Evolutionary conservation across 2,329 filamentous ascomycete genomes (phyloP).

Genomic region (Grosmannia huntii): DNA sequence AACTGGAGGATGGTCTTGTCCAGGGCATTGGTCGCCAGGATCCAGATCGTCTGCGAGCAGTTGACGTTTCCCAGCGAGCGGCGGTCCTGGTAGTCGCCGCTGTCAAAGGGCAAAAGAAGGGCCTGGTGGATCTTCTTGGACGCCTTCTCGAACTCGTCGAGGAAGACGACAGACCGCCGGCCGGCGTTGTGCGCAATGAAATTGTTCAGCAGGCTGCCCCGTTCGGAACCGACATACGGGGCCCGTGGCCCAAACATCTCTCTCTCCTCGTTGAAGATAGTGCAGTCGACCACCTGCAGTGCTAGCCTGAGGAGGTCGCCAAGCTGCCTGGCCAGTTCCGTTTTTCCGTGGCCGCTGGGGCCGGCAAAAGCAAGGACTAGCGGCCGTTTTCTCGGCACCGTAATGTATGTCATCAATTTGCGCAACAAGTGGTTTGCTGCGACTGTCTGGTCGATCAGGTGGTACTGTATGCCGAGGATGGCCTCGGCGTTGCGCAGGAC

Average conservation of each 20-base stretch:
- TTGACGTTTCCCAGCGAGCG: background rate
- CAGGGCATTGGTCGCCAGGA: constrained; percentile 8
- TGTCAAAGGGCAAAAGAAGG: constrained; percentile 7
- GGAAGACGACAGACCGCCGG: constrained; percentile 3
- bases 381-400: constrained; percentile 1
- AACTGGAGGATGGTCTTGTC: constrained; percentile 5
- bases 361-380: constrained; percentile 8
- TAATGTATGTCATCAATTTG: constrained; percentile 6
- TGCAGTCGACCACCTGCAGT: constrained; percentile 8
- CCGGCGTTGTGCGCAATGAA: constrained; percentile 2
- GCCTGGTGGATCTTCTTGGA: constrained; percentile 3
- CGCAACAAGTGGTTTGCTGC: constrained; percentile 4
- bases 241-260: constrained; percentile 7
- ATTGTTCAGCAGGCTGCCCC: constrained; percentile 7
- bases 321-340: constrained; percentile 6
- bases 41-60: constrained; percentile 8
- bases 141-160: constrained; percentile 10
- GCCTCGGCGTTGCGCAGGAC: constrained; percentile 2
- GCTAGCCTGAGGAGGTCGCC: constrained; percentile 2
- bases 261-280: constrained; percentile 4
- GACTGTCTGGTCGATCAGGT: constrained; percentile 4
- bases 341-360: constrained; percentile 9
- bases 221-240: constrained; percentile 4
- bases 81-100: constrained; percentile 8
- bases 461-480: constrained; percentile 3